Conservation (phyloP, 2,329 filamentous ascomycete species). For the Neonectria ditissima region DNA sequence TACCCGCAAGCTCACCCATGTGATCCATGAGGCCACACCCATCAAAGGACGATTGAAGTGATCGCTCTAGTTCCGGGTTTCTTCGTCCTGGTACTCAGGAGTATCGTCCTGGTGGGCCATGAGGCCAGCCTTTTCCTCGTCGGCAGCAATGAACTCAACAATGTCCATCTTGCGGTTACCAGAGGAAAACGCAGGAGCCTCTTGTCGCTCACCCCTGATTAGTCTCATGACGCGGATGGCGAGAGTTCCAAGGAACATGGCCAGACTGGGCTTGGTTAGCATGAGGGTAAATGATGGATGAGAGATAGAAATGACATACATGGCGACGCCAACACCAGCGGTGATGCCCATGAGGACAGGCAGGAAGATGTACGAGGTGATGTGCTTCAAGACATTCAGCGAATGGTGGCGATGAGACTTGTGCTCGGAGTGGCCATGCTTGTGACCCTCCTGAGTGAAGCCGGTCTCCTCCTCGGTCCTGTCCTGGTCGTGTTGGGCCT, state of each 20-base stretch:
- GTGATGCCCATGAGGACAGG: constrained; percentile 77
- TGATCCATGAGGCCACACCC: not conserved
- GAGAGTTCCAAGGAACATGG: constrained; percentile 73
- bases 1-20: not conserved
- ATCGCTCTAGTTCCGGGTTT: constrained; percentile 37
- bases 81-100: constrained; percentile 46
- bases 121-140: constrained; percentile 64
- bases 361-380: constrained; percentile 72
- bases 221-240: constrained; percentile 70
- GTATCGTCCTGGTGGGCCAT: constrained; percentile 54
- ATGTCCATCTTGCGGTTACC: constrained; percentile 49
- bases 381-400: constrained; percentile 64
- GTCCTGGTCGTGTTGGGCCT: constrained; percentile 32
- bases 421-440: constrained; percentile 42
- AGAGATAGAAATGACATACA: constrained; percentile 57
- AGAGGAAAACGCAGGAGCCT: constrained; percentile 24
- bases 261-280: constrained; percentile 60
- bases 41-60: not conserved
- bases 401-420: constrained; percentile 44
- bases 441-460: constrained; percentile 21
- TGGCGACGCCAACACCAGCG: constrained; percentile 74
- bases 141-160: constrained; percentile 50
- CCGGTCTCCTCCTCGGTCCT: constrained; percentile 29
- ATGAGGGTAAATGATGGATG: not conserved
- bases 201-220: constrained; percentile 47